Evolutionary conservation across 106 monocot species (phyloP).

Genomic region (Allium fistulosum): DNA sequence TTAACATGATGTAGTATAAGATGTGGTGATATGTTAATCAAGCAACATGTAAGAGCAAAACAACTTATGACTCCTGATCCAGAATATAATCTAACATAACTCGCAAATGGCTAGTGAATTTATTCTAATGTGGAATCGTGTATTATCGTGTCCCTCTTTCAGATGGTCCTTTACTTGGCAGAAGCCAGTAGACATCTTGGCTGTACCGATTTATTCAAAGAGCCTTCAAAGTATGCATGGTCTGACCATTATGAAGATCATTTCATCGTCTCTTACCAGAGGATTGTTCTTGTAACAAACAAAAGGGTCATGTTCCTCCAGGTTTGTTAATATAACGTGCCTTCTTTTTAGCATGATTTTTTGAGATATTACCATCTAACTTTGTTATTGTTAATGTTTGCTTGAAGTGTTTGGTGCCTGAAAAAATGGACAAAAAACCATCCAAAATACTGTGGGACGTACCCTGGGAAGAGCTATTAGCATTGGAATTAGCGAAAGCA

Average conservation of each 20-base stretch:
- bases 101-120: no score
- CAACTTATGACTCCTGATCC: no score
- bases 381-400: not conserved
- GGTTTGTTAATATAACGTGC: conserved; percentile 31
- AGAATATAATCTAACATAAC: no score
- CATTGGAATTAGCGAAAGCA: conserved; percentile 89
- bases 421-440: conserved; percentile 75
- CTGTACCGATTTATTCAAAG: conserved; percentile 93
- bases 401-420: conserved; percentile 50
- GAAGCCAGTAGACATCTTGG: conserved; percentile 91
- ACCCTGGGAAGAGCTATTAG: conserved; percentile 80
- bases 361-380: not conserved
- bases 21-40: no score
- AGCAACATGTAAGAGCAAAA: no score
- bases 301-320: conserved; percentile 86
- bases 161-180: conserved; percentile 97
- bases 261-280: conserved; percentile 70
- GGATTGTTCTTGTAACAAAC: conserved; percentile 83
- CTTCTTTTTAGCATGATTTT: not conserved
- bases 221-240: conserved; percentile 99
- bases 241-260: conserved; percentile 93
- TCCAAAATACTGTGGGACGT: conserved; percentile 96
- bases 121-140: not conserved
- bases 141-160: conserved; percentile 11
- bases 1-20: no score